Base-by-base conservation (phyloP, 352 stramenopile species). In the Phytophthora macrochlamydospora region DNA sequence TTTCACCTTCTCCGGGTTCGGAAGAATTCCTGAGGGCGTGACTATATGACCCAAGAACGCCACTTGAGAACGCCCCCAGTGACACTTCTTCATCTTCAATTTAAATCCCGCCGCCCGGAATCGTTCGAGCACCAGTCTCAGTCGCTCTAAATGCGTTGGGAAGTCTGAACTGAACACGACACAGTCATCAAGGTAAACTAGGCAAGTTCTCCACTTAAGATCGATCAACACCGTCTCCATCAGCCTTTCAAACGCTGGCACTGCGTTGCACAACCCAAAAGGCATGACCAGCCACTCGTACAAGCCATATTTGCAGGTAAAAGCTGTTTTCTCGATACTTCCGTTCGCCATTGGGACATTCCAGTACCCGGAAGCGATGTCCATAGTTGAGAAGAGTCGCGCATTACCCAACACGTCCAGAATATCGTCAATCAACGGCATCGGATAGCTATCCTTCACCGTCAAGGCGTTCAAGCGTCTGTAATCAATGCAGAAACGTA, bases 21-120 rank as follows among this genome's bases (percentile, higher is more conserved):
- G 56, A 2, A 64, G 6, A 2, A 56, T 51, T 0, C 45, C 45
- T 6, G 43, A 32, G 12, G 56, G 56, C 8, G 45, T 55, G 0
- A 62, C 56, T 9, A 62, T 62, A 29, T 62, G 56, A 1, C 56
- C 37, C 9, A 56, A n/a, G 35, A 63, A 63, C 0, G 56, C 46
- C 11, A 63, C 46, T 35, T 56, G 56, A 8, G 33, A 50, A 6
- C 45, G 24, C 6, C 46, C 46, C 46, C 43, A 61, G 32, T 63
- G 56, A 35, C 56, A 56, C 56, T 56, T 63, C 13, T 56, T 63
- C 33, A 56, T 63, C 7, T 63, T 50, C 2, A 63, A 8, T 9
- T 63, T 63, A 14, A 56, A 56, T 0, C 44, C 46, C 0, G 45
- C 56, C 1, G 29, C 7, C 4, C 28, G 4, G 12, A 63, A 63